Conservation (phyloP, 768 basidiomycete genomes). For the Lactifluus volemus region DNA sequence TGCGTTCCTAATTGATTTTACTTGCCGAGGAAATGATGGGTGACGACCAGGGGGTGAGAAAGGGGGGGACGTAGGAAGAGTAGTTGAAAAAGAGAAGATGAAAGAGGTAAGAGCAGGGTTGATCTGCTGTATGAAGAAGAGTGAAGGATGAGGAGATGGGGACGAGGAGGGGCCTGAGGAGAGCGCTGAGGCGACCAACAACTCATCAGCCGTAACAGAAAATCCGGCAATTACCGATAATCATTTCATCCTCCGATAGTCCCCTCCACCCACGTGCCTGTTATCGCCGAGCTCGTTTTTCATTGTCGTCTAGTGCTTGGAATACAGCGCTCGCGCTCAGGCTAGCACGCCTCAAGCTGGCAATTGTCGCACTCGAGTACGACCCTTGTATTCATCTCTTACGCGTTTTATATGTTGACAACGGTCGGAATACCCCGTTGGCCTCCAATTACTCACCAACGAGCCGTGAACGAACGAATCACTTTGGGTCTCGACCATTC, state of each 20-base stretch:
- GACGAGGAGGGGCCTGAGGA: slow-evolving; percentile 8
- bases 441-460: neutral
- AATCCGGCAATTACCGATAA: neutral
- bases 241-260: slow-evolving; percentile 11
- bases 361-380: neutral
- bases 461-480: neutral
- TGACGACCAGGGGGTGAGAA: neutral
- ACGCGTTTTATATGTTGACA: neutral
- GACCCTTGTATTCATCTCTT: neutral
- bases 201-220: neutral
- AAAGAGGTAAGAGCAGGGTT: neutral
- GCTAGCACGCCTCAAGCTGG: neutral
- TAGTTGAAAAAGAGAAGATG: neutral
- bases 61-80: neutral
- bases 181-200: slow-evolving; percentile 17
- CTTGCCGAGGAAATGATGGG: neutral
- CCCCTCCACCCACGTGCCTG: neutral
- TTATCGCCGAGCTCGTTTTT: neutral
- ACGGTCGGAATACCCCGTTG: neutral
- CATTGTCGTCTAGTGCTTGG: neutral
- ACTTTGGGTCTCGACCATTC: neutral
- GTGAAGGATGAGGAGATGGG: slow-evolving; percentile 7
- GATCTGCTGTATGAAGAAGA: neutral
- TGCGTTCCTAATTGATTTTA: slow-evolving; percentile 9
- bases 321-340: neutral